A percentile compares a stretch with the other conserved stretches of the same genome.
Conservation (phyloP, 192 early-diverging fungal species). For the Coemansia sp. region DNA sequence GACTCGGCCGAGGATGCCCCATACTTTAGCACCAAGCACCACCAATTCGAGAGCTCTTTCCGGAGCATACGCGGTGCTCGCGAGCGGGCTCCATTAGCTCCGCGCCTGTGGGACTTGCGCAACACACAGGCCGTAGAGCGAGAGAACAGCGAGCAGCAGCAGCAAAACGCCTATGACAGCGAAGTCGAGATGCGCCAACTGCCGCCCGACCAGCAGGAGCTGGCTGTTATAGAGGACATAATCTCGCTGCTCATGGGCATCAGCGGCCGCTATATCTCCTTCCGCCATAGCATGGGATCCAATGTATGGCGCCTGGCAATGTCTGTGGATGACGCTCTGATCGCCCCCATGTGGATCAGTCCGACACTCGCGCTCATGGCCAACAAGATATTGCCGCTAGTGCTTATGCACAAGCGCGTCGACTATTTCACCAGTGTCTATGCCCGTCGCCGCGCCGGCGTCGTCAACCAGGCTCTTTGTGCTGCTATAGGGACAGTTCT, state of each 20-base stretch:
- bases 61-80: slow-evolving; percentile 36
- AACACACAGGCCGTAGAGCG: not conserved
- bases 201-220: slow-evolving; percentile 70
- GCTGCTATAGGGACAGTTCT: slow-evolving; percentile 76
- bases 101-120: slow-evolving; percentile 43
- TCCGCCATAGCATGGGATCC: slow-evolving; percentile 36
- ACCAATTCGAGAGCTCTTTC: slow-evolving; percentile 52
- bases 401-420: slow-evolving; percentile 73
- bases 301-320: slow-evolving; percentile 54
- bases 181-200: slow-evolving; percentile 41
- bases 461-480: slow-evolving; percentile 87
- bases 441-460: slow-evolving; percentile 78
- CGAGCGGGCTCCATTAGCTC: slow-evolving; percentile 41
- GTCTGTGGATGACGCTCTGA: slow-evolving; percentile 35
- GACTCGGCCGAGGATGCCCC: slow-evolving; percentile 35
- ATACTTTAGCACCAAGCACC: slow-evolving; percentile 46
- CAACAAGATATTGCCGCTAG: slow-evolving; percentile 77
- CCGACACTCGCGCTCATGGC: slow-evolving; percentile 68
- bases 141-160: slow-evolving; percentile 15
- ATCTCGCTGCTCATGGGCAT: slow-evolving; percentile 89
- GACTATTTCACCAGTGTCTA: slow-evolving; percentile 78
- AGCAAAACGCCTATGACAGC: slow-evolving; percentile 28
- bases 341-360: slow-evolving; percentile 60
- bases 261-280: slow-evolving; percentile 73
- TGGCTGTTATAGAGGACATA: slow-evolving; percentile 85